Evolutionary conservation across 2,329 filamentous ascomycete species (phyloP).

Genomic region (Fusarium setosum): DNA sequence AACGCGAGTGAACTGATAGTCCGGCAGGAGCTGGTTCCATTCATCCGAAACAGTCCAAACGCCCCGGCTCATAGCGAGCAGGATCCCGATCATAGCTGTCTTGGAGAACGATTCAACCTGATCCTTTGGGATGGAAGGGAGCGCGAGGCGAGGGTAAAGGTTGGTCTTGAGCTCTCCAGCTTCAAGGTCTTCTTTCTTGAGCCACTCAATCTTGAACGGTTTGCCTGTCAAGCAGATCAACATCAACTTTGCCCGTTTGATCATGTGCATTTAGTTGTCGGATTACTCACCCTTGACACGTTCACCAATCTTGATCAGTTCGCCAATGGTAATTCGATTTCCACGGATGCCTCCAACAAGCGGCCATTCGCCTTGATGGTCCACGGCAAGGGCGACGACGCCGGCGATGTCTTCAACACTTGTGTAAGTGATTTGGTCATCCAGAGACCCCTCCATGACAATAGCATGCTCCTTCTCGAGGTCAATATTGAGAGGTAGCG

Average conservation of each 20-base stretch:
- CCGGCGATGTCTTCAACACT: conserved; percentile 54
- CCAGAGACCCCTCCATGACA: conserved; percentile 53
- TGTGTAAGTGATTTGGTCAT: conserved; percentile 56
- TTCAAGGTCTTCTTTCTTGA: conserved; percentile 30
- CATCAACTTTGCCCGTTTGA: conserved; percentile 25
- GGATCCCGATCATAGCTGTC: conserved; percentile 46
- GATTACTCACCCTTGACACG: conserved; percentile 51
- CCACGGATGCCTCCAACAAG: conserved; percentile 54
- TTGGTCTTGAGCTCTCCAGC: conserved; percentile 39
- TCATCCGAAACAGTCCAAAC: conserved; percentile 54
- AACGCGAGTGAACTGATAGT: conserved; percentile 54
- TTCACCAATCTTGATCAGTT: conserved; percentile 52
- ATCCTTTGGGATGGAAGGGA: conserved; percentile 35
- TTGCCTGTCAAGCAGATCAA: conserved; percentile 4
- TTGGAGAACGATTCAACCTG: conserved; percentile 36
- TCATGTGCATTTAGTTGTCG: too few relatives aligned
- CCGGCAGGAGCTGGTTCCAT: conserved; percentile 57
- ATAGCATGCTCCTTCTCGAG: conserved; percentile 54
- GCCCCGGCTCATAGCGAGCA: conserved; percentile 49
- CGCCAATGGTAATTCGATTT: conserved; percentile 45
- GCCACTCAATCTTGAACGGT: conserved; percentile 22
- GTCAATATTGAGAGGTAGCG: conserved; percentile 51
- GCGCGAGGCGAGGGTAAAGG: conserved; percentile 13
- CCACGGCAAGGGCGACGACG: conserved; percentile 53
- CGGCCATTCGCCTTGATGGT: conserved; percentile 57